Base-by-base conservation (phyloP, 768 basidiomycete genomes). In the Boletus rubescentipes region DNA sequence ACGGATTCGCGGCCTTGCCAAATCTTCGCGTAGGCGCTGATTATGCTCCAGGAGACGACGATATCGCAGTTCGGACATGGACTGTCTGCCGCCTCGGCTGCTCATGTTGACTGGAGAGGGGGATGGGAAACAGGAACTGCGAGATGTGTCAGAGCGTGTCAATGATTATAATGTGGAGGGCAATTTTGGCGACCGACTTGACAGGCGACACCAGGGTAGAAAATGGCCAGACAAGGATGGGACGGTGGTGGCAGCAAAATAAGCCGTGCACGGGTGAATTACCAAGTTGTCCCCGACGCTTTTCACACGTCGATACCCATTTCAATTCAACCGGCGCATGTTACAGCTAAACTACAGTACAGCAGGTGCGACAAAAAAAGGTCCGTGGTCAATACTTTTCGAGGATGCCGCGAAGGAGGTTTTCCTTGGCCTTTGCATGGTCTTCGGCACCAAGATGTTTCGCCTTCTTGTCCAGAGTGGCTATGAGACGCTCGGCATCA, bases 1-100 rank as follows among this genome's bases (percentile, higher is more conserved):
- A 41, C 82, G 77, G 59, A 88, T 80, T 55, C 89, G 73, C 12
- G 87, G 88, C 52, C 89, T 73, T 15, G 82, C 80, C 34, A 91
- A 73, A 64, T 91, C 89, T 64, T 91, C 89, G 56, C 80, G 73
- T 49, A 91, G 71, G 21, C 89, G 75, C 59, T 82, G 78, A 65
- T 90, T 91, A 67, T 91, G 89, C 68, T 91, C 89, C 32, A 82
- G 75, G 51, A 91, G 74, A 52, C 89, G 77, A n/a, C 89, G 79
- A 52, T 89, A 83, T 76, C 88, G 89, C 71, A 91, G 78, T 75
- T 91, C 89, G 44, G 85, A 84, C 86, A 88, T 87, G 61, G 85
- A 85, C 66, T 85, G 85, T 43, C 83, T 76, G 47, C 82, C 81
- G 67, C 86, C 78, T 61, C 85, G 79, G 65, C 77, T 75, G 61